These are phyloP conservation scores for Trichoderma brevicompactum DNA, from an alignment of 2,329 filamentous ascomycete genomes.

Conservation along the genomic window DNA sequence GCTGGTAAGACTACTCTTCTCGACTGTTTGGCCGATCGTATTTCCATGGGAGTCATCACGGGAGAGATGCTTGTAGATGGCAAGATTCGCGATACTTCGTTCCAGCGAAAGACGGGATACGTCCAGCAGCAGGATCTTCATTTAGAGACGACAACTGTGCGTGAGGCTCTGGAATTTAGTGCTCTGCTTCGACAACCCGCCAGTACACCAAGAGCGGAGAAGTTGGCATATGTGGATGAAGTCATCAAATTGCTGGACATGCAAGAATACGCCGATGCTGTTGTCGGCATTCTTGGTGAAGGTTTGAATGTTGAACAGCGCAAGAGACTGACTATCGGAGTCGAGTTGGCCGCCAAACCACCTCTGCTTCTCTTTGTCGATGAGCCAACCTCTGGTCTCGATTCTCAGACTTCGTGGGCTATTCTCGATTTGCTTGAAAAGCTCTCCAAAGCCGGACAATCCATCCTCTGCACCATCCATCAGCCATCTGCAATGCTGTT, in stretches of 20 bases:
- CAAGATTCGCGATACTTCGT: constrained; percentile 65
- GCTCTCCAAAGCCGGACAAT: constrained; percentile 56
- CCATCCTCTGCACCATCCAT: constrained; percentile 57
- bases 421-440: constrained; percentile 73
- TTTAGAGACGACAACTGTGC: constrained; percentile 48
- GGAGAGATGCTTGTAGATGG: constrained; percentile 74
- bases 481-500: constrained; percentile 51
- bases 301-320: constrained; percentile 55
- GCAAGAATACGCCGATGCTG: constrained; percentile 59
- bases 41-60: constrained; percentile 67
- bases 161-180: constrained; percentile 40
- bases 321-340: constrained; percentile 57
- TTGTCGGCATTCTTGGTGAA: constrained; percentile 53
- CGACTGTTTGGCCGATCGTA: constrained; percentile 45
- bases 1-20: constrained; percentile 69
- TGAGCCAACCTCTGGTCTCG: constrained; percentile 60
- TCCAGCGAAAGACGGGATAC: constrained; percentile 73
- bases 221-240: constrained; percentile 57
- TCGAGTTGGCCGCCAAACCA: constrained; percentile 51
- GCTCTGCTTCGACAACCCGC: constrained; percentile 52
- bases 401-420: constrained; percentile 68
- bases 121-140: constrained; percentile 69
- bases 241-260: constrained; percentile 60
- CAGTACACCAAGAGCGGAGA: constrained; percentile 50
- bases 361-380: constrained; percentile 58